Percentiles rank a stretch among this genome's conserved stretches.
Evolutionary conservation across 2,329 filamentous ascomycete genomes (phyloP).

Genomic region (Beauveria rudraprayagi): DNA sequence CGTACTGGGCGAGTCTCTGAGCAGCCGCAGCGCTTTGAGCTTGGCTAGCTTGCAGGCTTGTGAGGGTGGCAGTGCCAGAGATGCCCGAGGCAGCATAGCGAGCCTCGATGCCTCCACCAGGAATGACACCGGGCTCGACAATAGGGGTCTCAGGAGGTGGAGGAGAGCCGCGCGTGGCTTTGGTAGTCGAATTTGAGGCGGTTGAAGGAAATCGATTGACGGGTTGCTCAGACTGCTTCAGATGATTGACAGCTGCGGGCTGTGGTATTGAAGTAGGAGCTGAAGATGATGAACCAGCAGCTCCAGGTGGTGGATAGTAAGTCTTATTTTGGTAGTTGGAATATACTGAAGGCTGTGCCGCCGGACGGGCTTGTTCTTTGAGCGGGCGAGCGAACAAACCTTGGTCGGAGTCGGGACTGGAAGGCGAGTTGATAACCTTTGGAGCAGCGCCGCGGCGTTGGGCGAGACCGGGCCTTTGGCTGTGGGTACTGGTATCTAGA

Average conservation of each 20-base stretch:
- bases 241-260: slow-evolving; percentile 16
- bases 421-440: slow-evolving; percentile 75
- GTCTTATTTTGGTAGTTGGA: slow-evolving; percentile 48
- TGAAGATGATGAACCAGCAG: slow-evolving; percentile 24
- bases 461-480: slow-evolving; percentile 60
- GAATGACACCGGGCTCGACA: slow-evolving; percentile 60
- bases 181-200: slow-evolving; percentile 86
- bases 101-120: slow-evolving; percentile 77
- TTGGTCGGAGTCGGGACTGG: slow-evolving; percentile 67
- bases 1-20: slow-evolving; percentile 74
- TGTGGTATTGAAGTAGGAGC: slow-evolving; percentile 19
- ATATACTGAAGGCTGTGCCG: slow-evolving; percentile 33
- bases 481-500: slow-evolving; percentile 45
- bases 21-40: slow-evolving; percentile 69
- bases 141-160: slow-evolving; percentile 91
- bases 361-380: slow-evolving; percentile 32
- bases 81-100: slow-evolving; percentile 88
- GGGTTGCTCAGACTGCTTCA: slow-evolving; percentile 33
- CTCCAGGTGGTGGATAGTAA: slow-evolving; percentile 52
- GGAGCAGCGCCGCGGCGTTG: slow-evolving; percentile 76
- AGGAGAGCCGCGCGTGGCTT: slow-evolving; percentile 84
- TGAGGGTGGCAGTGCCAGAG: slow-evolving; percentile 75
- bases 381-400: slow-evolving; percentile 68
- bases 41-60: slow-evolving; percentile 55
- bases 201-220: slow-evolving; percentile 66